Evolutionary conservation across 352 stramenopile species (phyloP).

Genomic region (Peronospora belbahrii): DNA sequence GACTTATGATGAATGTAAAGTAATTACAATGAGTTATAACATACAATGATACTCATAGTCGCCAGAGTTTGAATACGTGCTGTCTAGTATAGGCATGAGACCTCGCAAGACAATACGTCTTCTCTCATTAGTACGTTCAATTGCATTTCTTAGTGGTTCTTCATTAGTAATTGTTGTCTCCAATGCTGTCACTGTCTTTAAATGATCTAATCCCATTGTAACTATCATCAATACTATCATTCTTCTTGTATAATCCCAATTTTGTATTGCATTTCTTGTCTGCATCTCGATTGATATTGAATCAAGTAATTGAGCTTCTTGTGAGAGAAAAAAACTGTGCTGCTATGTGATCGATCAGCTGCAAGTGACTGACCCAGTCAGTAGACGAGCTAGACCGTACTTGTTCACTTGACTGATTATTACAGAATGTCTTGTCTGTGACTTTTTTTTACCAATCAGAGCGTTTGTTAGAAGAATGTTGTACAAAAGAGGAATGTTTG

Average conservation of each 20-base stretch:
- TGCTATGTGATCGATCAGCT: too few relatives aligned
- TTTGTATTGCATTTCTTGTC: neutral
- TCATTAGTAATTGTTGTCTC: conserved; percentile 1
- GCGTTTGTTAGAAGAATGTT: too few relatives aligned
- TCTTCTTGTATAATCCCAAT: too few relatives aligned
- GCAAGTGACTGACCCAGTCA: too few relatives aligned
- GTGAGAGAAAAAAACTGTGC: too few relatives aligned
- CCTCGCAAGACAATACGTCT: conserved; percentile 1
- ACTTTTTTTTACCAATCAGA: too few relatives aligned
- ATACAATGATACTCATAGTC: conserved; percentile 18
- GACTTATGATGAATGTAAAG: neutral
- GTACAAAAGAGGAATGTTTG: too few relatives aligned
- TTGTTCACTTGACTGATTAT: too few relatives aligned
- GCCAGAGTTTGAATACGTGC: conserved; percentile 6
- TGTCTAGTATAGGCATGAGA: conserved; percentile 21
- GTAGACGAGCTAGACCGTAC: too few relatives aligned
- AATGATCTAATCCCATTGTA: conserved; percentile 6
- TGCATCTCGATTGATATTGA: neutral
- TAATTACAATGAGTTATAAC: neutral
- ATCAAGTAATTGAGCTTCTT: too few relatives aligned
- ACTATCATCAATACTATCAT: conserved; percentile 9
- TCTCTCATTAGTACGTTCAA: neutral
- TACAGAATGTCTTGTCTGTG: too few relatives aligned
- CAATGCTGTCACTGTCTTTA: conserved; percentile 1
- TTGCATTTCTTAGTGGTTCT: neutral